phyloP scores from a whole-genome alignment of 1,284 basidiomycete genomes.

The Coniophora puteana region DNA sequence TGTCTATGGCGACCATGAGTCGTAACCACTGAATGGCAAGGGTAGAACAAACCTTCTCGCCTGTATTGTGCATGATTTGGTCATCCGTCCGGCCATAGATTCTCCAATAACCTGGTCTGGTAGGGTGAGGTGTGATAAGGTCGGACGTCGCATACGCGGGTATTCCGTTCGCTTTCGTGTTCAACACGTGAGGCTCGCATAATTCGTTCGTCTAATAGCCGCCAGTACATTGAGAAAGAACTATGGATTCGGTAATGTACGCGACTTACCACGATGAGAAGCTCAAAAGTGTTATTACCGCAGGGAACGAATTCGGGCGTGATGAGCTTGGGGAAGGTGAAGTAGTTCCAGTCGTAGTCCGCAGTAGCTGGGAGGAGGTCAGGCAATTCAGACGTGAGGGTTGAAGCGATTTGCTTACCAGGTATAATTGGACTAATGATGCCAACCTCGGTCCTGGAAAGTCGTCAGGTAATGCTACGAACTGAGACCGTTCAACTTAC shows the following conservation, averaged over 20 bases:
- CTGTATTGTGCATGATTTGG: constrained; percentile 48
- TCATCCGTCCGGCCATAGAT: constrained; percentile 46
- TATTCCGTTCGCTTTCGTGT: constrained; percentile 15
- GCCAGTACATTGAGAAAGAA: neutral
- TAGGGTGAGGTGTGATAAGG: constrained; percentile 42
- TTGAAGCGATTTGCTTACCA: constrained; percentile 8
- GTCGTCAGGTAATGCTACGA: neutral
- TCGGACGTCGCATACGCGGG: constrained; percentile 35
- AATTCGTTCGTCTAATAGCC: neutral
- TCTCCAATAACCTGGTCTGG: constrained; percentile 38
- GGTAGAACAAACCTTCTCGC: constrained; percentile 40
- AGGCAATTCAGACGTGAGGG: neutral
- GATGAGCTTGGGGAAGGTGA: constrained; percentile 10
- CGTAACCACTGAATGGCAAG: neutral
- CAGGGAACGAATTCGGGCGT: constrained; percentile 7
- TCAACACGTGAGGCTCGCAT: constrained; percentile 9
- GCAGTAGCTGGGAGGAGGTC: constrained; percentile 3
- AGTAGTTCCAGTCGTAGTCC: constrained; percentile 25
- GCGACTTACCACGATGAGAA: constrained; percentile 11
- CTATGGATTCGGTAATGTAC: no score
- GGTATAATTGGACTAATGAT: constrained; percentile 12
- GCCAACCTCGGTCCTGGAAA: constrained; percentile 16
- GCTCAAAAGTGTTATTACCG: constrained; percentile 17
- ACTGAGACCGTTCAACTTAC: constrained; percentile 12
- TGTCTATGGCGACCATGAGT: constrained; percentile 22